Percentiles rank a stretch among this genome's conserved stretches.
Conservation (phyloP, 139 green algal genomes). For the Mesostigma viride region DNA sequence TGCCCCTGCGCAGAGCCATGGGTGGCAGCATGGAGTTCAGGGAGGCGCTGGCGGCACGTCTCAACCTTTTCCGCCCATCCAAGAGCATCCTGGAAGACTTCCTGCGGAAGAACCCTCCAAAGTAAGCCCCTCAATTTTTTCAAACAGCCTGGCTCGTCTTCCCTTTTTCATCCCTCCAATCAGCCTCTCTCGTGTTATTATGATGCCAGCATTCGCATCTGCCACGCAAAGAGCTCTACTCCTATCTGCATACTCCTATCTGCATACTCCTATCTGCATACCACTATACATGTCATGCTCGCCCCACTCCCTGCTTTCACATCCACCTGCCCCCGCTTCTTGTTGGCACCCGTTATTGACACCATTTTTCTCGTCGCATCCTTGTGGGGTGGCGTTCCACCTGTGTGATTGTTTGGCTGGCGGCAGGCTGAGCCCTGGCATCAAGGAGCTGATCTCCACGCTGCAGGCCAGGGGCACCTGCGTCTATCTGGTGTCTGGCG, state of each 20-base stretch:
- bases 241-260: too few species aligned
- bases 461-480: slow-evolving; percentile 49
- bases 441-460: slow-evolving; percentile 66
- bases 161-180: too few species aligned
- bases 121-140: too few species aligned
- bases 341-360: too few species aligned
- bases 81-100: slow-evolving; percentile 53
- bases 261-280: too few species aligned
- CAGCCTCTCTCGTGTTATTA: too few species aligned
- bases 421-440: slow-evolving; percentile 49
- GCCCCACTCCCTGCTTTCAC: neutral
- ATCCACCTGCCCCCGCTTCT: too few species aligned
- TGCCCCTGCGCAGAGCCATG: slow-evolving; percentile 88
- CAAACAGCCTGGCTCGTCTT: too few species aligned
- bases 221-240: too few species aligned
- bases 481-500: slow-evolving; percentile 91
- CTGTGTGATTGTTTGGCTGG: neutral
- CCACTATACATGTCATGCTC: slow-evolving; percentile 39
- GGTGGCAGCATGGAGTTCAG: slow-evolving; percentile 75
- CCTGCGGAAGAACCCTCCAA: slow-evolving; percentile 54
- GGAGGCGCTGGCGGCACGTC: slow-evolving; percentile 62
- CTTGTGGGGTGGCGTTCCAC: too few species aligned
- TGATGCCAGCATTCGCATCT: too few species aligned
- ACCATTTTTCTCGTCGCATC: too few species aligned
- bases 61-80: slow-evolving; percentile 69